phyloP scores from a whole-genome alignment of 2,329 filamentous ascomycete species.

The Fusarium sp. region DNA sequence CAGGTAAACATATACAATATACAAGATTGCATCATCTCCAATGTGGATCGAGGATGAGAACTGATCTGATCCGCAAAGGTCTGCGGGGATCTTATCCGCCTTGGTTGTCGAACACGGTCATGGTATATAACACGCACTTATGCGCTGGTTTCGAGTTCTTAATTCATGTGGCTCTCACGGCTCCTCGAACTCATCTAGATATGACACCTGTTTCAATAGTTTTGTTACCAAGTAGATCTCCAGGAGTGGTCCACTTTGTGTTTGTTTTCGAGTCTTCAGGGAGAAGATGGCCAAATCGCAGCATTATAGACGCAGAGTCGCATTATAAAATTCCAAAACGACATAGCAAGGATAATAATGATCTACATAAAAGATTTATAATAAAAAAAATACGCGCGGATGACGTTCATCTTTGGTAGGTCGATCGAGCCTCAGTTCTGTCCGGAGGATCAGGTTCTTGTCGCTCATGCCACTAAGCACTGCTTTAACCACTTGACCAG shows the following conservation, averaged over 20 bases:
- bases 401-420: not conserved
- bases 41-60: not conserved
- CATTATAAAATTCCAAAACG: not conserved
- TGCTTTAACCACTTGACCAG: not conserved
- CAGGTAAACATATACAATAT: not conserved
- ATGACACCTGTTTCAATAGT: not conserved
- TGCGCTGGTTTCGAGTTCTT: not conserved
- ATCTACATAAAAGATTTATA: not conserved
- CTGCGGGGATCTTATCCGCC: not conserved
- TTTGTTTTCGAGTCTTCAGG: not conserved
- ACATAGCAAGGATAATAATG: rapidly evolving
- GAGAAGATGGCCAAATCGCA: not conserved
- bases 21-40: too few species aligned
- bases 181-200: not conserved
- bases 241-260: too few species aligned
- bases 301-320: not conserved
- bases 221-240: not conserved
- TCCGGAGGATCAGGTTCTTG: not conserved
- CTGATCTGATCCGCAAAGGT: not conserved
- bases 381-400: not conserved
- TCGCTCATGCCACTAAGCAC: not conserved
- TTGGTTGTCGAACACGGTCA: not conserved
- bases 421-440: not conserved
- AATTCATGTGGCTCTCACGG: too few species aligned
- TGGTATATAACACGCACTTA: not conserved